A percentile compares a stretch with the other conserved stretches of the same genome.
Evolutionary conservation across 768 basidiomycete genomes (phyloP).

Genomic region (Agaricus subrufescens): DNA sequence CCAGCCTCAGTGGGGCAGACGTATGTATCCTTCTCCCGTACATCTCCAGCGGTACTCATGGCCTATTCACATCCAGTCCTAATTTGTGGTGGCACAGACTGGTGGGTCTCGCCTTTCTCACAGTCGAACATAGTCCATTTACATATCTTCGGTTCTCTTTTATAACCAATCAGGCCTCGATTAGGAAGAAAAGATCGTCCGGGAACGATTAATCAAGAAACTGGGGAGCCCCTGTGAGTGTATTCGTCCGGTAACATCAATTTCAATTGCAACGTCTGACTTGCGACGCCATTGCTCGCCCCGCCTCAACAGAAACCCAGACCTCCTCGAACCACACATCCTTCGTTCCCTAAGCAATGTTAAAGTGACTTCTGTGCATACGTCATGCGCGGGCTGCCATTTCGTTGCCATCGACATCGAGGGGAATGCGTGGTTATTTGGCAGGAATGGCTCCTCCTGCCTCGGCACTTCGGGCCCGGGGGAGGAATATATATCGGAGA

Average conservation of each 20-base stretch:
- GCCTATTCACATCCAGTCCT: conserved; percentile 45
- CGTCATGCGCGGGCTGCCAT: conserved; percentile 74
- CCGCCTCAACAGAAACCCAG: conserved; percentile 47
- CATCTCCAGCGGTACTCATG: conserved; percentile 16
- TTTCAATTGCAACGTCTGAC: conserved; percentile 4
- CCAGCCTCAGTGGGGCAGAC: conserved; percentile 42
- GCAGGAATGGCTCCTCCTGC: conserved; percentile 69
- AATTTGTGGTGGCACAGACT: conserved; percentile 85
- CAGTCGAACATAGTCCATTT: conserved; percentile 18
- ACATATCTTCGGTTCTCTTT: conserved; percentile 14
- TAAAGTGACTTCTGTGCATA: conserved; percentile 65
- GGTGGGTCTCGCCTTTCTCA: conserved; percentile 48
- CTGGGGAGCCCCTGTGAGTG: conserved; percentile 32
- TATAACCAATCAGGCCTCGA: conserved; percentile 49
- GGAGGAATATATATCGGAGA: conserved; percentile 65
- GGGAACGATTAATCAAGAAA: conserved; percentile 39
- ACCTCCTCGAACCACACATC: conserved; percentile 85
- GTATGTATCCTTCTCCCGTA: conserved; percentile 18
- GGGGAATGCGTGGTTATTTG: conserved; percentile 87
- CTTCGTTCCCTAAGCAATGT: conserved; percentile 85
- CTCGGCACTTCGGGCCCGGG: conserved; percentile 55
- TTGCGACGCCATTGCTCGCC: not conserved
- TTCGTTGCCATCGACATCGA: conserved; percentile 68
- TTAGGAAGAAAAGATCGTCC: conserved; percentile 72
- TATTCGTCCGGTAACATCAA: not conserved